A percentile compares a stretch with the other conserved stretches of the same genome.
phyloP scores from a whole-genome alignment of 2,329 filamentous ascomycete genomes.

The Hypoxylon sp. region DNA sequence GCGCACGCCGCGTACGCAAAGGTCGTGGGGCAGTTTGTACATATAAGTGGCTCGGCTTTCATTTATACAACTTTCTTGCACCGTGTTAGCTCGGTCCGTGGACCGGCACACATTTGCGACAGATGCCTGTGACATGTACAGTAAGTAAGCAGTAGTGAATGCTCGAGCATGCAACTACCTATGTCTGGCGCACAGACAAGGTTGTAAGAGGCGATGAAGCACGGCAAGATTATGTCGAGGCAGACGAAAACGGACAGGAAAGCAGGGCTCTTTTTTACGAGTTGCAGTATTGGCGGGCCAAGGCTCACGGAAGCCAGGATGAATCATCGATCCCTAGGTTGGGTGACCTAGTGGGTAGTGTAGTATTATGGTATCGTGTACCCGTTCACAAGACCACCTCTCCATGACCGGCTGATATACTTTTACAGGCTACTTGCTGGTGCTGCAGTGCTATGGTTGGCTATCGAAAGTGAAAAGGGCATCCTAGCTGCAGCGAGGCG shows the following conservation, averaged over 20 bases:
- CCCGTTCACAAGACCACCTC: conserved; percentile 39
- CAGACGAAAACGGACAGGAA: conserved; percentile 15
- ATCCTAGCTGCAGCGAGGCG: conserved; percentile 45
- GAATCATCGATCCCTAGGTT: conserved; percentile 32
- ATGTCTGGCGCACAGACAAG: conserved; percentile 30
- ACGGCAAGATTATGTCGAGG: conserved; percentile 19
- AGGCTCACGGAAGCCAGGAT: conserved; percentile 33
- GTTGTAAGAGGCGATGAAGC: conserved; percentile 34
- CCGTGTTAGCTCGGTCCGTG: conserved; percentile 27
- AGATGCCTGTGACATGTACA: conserved; percentile 27
- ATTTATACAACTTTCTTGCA: conserved; percentile 17
- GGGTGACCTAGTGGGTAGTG: conserved; percentile 31
- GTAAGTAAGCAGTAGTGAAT: conserved; percentile 12
- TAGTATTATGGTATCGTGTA: conserved; percentile 39
- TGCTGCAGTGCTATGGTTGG: conserved; percentile 38
- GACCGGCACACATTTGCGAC: conserved; percentile 28
- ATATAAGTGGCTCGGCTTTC: conserved; percentile 19
- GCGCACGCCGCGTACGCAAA: conserved; percentile 16
- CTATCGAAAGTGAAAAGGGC: conserved; percentile 30
- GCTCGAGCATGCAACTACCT: conserved; percentile 22
- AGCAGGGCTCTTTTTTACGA: conserved; percentile 25
- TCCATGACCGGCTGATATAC: conserved; percentile 37
- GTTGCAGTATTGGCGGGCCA: conserved; percentile 24
- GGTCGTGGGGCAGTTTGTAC: conserved; percentile 17
- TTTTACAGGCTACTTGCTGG: conserved; percentile 36